Evolutionary conservation across 495 filamentous ascomycete species (phyloP), one percentile per base, ranked within the genome.

Genomic region (Pseudoneurospora amorphoporcata): DNA sequence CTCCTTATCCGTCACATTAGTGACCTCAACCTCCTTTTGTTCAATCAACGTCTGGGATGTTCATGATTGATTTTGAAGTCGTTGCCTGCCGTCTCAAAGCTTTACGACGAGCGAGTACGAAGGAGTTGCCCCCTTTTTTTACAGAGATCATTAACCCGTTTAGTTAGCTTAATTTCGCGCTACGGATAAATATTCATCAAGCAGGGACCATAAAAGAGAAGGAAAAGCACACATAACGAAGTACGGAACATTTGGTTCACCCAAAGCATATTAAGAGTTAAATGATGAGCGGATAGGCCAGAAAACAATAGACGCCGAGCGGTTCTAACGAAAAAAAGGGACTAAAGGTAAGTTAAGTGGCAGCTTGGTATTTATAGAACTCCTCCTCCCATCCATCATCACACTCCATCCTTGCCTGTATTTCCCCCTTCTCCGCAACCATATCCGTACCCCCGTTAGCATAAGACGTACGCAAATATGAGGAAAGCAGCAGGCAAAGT

Each of bases 401-500:
- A 65, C 53, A 65, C 53, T 65, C 53, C 29, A 32, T 65, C 23
- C 53, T 65, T 65, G 53, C 40, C 19, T 69, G 42, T 38, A 47
- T 73, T 47, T 32, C 61, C 68, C 32, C 39, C 71, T 43, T 42
- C 61, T 16, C 68, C 32, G 39, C 61, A 45, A 35, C 58, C 71
- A 23, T 38, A 35, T 65, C 53, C 53, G 53, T 17, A 65, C 29
- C 14, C 29, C 53, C 29, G 29, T 32, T 16, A 65, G 53, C 53
- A 65, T 65, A 65, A 65, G 14, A 65, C 53, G 53, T 65, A 42
- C 41, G 71, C n/a, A 40, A 38, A 61, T 43, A 38, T 53, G 68
- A 68, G 73, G 73, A 76, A 77, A 76, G 73, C 72, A 79, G 75
- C 72, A 73, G 74, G 73, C 77, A 58, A 72, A 75, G 39, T 78